A percentile compares a stretch with the other conserved stretches of the same genome.
Conservation (phyloP, 2,329 filamentous ascomycete genomes). For the Emydomyces testavorans region DNA sequence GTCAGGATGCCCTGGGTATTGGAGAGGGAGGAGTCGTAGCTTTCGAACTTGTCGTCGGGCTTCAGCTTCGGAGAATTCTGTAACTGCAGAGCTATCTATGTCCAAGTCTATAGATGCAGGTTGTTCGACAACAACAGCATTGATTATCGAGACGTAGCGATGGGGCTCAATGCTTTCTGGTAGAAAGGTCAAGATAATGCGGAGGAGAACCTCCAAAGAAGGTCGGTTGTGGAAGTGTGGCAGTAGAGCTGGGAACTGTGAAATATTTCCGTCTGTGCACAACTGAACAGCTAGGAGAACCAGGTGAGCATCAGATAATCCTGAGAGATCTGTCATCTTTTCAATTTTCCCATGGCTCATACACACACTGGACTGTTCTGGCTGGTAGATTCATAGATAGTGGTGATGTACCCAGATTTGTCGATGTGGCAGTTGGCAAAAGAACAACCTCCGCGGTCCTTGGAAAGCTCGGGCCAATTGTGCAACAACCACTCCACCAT, state of each 20-base stretch:
- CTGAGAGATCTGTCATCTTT: slow-evolving; percentile 29
- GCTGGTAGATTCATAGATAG: background rate
- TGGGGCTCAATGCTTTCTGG: slow-evolving; percentile 46
- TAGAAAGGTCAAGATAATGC: slow-evolving; percentile 51
- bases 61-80: slow-evolving; percentile 38
- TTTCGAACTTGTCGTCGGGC: slow-evolving; percentile 44
- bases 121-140: slow-evolving; percentile 36
- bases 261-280: slow-evolving; percentile 44
- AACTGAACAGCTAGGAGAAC: slow-evolving; percentile 48
- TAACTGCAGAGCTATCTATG: slow-evolving; percentile 39
- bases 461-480: slow-evolving; percentile 15
- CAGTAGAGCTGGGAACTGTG: slow-evolving; percentile 41
- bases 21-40: slow-evolving; percentile 41
- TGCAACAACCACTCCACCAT: too few relatives aligned
- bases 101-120: slow-evolving; percentile 17
- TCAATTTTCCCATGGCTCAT: slow-evolving; percentile 12
- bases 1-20: slow-evolving; percentile 35
- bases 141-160: slow-evolving; percentile 39
- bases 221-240: slow-evolving; percentile 40
- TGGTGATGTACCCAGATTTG: background rate
- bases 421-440: slow-evolving; percentile 8
- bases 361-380: background rate
- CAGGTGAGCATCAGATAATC: slow-evolving; percentile 45
- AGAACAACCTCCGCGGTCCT: background rate
- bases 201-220: slow-evolving; percentile 43